Conservation (phyloP, 2,329 filamentous ascomycete species). For the Beauveria medogensis region DNA sequence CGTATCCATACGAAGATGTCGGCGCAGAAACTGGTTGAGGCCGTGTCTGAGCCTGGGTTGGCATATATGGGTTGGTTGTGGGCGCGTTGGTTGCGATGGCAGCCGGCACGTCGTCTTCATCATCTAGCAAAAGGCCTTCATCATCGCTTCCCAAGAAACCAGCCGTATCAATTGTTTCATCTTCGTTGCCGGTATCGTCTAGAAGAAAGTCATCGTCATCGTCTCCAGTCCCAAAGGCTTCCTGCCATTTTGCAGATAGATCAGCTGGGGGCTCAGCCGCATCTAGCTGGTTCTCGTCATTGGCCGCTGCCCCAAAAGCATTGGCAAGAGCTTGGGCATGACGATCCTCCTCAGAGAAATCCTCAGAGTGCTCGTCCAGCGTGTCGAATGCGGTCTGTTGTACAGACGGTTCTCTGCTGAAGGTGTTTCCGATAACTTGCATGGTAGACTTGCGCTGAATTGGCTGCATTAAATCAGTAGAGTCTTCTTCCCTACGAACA, state of each 20-base stretch:
- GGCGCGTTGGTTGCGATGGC: neutral
- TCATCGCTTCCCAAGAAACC: slow-evolving; percentile 75
- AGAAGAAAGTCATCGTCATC: slow-evolving; percentile 59
- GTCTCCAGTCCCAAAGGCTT: slow-evolving; percentile 68
- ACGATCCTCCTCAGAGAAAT: slow-evolving; percentile 21
- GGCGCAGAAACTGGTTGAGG: slow-evolving; percentile 10
- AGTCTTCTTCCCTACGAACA: slow-evolving; percentile 28
- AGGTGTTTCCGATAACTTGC: slow-evolving; percentile 45
- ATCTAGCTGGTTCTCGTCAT: slow-evolving; percentile 16
- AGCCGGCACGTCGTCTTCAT: slow-evolving; percentile 32
- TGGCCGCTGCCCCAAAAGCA: slow-evolving; percentile 16
- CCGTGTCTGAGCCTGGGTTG: neutral
- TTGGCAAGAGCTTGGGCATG: slow-evolving; percentile 17
- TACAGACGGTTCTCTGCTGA: neutral
- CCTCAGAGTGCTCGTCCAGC: slow-evolving; percentile 12
- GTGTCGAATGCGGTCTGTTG: neutral
- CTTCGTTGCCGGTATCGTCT: slow-evolving; percentile 42
- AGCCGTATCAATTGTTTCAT: slow-evolving; percentile 47
- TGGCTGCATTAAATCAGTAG: slow-evolving; percentile 19
- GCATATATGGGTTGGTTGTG: slow-evolving; percentile 13
- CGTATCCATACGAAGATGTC: slow-evolving; percentile 7
- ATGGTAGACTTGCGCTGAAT: slow-evolving; percentile 64
- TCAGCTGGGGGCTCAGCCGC: slow-evolving; percentile 42
- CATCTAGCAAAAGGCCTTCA: slow-evolving; percentile 75
- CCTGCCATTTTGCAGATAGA: slow-evolving; percentile 74